A percentile compares a stretch with the other conserved stretches of the same genome.
Conservation (phyloP, 2,329 filamentous ascomycete species). For the Pyrenophora tritici-repentis region DNA sequence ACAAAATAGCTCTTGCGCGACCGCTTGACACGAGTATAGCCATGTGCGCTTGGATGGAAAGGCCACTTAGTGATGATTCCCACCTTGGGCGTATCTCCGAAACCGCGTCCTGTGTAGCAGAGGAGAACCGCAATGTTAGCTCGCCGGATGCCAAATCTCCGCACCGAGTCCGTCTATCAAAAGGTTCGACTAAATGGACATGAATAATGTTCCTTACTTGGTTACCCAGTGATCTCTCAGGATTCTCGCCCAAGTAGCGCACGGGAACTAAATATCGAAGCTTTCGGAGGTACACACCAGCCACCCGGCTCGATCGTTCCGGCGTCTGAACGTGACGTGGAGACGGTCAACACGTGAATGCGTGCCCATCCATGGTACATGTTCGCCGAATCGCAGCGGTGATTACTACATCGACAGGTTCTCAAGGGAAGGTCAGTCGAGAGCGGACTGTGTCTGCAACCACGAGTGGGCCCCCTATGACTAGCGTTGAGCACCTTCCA, state of each 20-base stretch:
- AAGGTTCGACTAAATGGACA: too few species aligned
- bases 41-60: not conserved
- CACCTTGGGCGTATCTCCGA: not conserved
- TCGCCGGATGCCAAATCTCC: not conserved
- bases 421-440: too few species aligned
- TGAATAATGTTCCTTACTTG: not conserved
- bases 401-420: too few species aligned
- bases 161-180: not conserved
- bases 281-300: not conserved
- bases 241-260: conserved; percentile 1
- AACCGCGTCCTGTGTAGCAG: not conserved
- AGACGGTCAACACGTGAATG: too few species aligned
- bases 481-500: not conserved
- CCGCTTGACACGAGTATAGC: not conserved
- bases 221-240: not conserved
- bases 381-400: too few species aligned
- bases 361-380: too few species aligned
- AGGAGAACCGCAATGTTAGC: not conserved
- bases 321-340: too few species aligned
- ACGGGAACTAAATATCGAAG: not conserved
- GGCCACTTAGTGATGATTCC: not conserved
- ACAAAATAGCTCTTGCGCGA: not conserved
- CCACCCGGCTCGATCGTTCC: not conserved
- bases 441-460: too few species aligned
- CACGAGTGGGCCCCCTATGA: too few species aligned